Evolutionary conservation across 331 rosid species (phyloP).

Genomic region (Spiraea crenata): DNA sequence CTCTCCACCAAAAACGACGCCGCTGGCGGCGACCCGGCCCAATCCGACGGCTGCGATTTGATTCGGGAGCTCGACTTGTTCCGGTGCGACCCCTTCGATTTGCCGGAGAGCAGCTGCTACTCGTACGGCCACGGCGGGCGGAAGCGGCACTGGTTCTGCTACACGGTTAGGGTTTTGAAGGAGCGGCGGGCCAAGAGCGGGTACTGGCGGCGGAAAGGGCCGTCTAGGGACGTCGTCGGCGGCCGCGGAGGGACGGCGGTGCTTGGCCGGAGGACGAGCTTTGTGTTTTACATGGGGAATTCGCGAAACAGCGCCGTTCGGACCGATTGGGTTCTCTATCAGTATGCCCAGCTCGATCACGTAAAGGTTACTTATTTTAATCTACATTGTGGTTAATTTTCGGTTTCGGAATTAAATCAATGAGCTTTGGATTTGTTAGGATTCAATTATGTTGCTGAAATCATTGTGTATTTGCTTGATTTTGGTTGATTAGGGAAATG

Average conservation of each 20-base stretch:
- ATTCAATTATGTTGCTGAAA: background rate
- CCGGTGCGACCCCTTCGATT: slow-evolving; percentile 44
- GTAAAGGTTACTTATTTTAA: slow-evolving; percentile 35
- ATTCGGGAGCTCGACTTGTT: slow-evolving; percentile 56
- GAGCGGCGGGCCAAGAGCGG: slow-evolving; percentile 48
- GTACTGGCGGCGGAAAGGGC: slow-evolving; percentile 57
- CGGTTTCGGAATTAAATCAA: background rate
- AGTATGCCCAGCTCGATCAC: slow-evolving; percentile 48
- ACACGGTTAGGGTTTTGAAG: slow-evolving; percentile 33
- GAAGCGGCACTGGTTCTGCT: slow-evolving; percentile 65
- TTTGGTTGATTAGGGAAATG: background rate
- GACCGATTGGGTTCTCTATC: slow-evolving; percentile 60
- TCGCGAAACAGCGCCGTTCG: slow-evolving; percentile 28
- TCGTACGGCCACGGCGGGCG: slow-evolving; percentile 50
- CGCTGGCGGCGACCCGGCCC: background rate
- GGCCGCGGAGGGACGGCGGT: slow-evolving; percentile 29
- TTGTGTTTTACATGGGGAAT: slow-evolving; percentile 52
- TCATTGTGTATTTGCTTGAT: background rate
- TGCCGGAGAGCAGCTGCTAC: slow-evolving; percentile 50
- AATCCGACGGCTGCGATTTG: slow-evolving; percentile 29
- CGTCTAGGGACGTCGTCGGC: slow-evolving; percentile 31
- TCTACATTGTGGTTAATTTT: background rate
- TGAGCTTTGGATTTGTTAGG: background rate
- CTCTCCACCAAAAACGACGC: slow-evolving; percentile 38
- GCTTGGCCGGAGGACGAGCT: slow-evolving; percentile 50